Base-by-base conservation (phyloP, 2,329 filamentous ascomycete genomes). In the Botrytis hyacinthi region DNA sequence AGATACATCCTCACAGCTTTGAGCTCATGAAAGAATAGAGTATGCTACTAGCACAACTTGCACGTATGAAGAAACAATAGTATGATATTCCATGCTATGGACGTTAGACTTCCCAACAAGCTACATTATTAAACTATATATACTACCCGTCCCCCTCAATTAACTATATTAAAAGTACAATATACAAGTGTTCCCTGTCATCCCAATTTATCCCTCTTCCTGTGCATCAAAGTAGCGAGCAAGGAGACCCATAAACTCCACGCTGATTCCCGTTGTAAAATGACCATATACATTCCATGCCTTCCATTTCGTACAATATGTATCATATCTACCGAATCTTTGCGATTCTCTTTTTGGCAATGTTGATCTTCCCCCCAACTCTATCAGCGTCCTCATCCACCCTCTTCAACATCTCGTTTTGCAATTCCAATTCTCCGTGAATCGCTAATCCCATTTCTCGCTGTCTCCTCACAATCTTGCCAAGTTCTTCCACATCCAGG, bases 381-480 rank as follows among this genome's bases (percentile, higher is more conserved):
- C 91, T 84, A 75, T 91, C 89, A 4, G 87, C 87, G 82, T 94
- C 91, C 72, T 89, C 85, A 76, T 91, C 90, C 75, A 94, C 80
- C 76, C 89, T 82, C 20, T 89, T 87, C 44, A 96, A 84, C 87
- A 94, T 88, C 81, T 89, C 87, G 72, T 89, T 92, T 84, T 95
- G 92, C 76, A 88, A 82, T 71, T 90, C 87, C 73, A 95, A 86
- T 84, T 95, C 93, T 68, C 90, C 87, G 76, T 93, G 88, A 79
- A 96, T 95, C 73, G 90, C 87, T 65, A 93, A 84, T 0, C 93
- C 93, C 88, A 95, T 93, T 82, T 94, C 91, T 79, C 88, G 91
- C 84, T 95, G 91, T 74, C 91, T 84, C 66, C 90, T 84, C 65
- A 95, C 90, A 66, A 93, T 90, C 76, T 88, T 89, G 2, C 88